These are phyloP conservation scores for Scenedesmus sp. DNA, from an alignment of 163 green algal species.

Conservation along the genomic window DNA sequence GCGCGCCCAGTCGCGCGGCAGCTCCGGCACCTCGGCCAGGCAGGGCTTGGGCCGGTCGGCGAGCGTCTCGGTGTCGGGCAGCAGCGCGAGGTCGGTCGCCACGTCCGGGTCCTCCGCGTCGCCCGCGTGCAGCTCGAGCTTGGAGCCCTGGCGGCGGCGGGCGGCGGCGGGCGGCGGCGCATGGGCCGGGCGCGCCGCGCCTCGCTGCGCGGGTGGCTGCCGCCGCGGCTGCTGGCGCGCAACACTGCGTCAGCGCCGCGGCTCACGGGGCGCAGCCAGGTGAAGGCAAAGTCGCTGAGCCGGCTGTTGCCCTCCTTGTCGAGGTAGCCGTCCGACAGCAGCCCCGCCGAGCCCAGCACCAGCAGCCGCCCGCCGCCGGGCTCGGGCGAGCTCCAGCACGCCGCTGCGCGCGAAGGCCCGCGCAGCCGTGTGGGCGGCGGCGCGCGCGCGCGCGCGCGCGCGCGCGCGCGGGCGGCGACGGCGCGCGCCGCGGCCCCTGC, in stretches of 20 bases:
- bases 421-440: neutral
- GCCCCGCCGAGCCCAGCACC: constrained; percentile 72
- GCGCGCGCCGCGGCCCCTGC: too few species aligned
- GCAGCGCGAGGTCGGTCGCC: constrained; percentile 58
- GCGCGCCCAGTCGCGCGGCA: constrained; percentile 76
- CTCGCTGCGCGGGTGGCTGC: neutral
- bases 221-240: neutral
- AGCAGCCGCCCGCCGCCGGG: constrained; percentile 71
- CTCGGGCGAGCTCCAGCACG: constrained; percentile 49
- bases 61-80: constrained; percentile 77
- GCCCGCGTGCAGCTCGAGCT: constrained; percentile 64
- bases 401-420: constrained; percentile 5
- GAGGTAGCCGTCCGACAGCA: constrained; percentile 89
- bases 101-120: constrained; percentile 79
- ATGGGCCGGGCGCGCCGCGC: too few species aligned
- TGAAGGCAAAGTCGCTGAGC: constrained; percentile 83
- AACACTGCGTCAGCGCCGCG: neutral
- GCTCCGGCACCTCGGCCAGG: constrained; percentile 73
- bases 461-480: too few species aligned
- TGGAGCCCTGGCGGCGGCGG: constrained; percentile 19
- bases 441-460: neutral
- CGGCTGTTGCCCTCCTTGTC: constrained; percentile 85
- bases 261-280: constrained; percentile 74
- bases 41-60: constrained; percentile 75
- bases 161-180: neutral